Evolutionary conservation across 305 asterid genomes (phyloP).

Genomic region (Solanum hybrid): DNA sequence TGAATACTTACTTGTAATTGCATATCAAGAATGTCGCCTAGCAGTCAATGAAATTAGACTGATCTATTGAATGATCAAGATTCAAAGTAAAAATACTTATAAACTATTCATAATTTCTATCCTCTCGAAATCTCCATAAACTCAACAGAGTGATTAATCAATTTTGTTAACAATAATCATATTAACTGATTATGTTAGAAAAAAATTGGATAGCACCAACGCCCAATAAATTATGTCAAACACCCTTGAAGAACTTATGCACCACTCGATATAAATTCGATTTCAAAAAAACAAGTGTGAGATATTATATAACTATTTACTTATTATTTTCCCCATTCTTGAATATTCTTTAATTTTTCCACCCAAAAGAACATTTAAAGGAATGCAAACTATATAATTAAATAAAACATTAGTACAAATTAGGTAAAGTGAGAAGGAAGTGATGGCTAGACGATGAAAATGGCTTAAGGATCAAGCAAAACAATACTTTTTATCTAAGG

Average conservation of each 20-base stretch:
- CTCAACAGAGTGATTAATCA: neutral
- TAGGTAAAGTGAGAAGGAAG: neutral
- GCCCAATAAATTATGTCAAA: neutral
- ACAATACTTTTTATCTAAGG: neutral
- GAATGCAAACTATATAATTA: neutral
- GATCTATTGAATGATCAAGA: neutral
- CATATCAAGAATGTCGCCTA: neutral
- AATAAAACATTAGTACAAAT: neutral
- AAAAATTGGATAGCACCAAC: neutral
- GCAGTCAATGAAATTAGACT: neutral
- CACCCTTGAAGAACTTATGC: neutral
- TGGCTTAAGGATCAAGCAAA: conserved; percentile 3
- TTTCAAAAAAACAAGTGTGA: neutral
- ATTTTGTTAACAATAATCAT: neutral
- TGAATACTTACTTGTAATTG: neutral
- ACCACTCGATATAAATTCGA: neutral
- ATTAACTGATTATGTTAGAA: neutral
- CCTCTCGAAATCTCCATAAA: neutral
- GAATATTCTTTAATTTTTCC: neutral
- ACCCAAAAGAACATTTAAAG: neutral
- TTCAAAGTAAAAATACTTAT: neutral
- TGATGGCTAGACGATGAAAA: neutral
- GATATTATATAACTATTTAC: neutral
- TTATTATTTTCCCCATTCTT: neutral
- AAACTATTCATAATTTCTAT: neutral